Base-by-base conservation (phyloP, 257 asterid genomes). In the Penstemon barbatus region DNA sequence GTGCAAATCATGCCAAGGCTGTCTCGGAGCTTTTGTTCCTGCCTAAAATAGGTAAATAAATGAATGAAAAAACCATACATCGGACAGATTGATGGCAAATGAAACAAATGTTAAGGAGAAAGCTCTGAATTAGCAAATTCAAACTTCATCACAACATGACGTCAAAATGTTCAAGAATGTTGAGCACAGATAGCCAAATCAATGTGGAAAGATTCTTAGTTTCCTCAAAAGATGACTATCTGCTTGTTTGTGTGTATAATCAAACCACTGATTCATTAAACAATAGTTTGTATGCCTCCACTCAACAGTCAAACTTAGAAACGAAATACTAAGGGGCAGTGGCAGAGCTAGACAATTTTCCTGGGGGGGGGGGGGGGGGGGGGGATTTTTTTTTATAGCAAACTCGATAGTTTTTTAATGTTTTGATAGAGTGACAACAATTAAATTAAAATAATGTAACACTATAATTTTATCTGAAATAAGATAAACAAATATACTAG, bases 1-100 rank as follows among this genome's bases (percentile, higher is more conserved):
- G 82, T 93, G 98, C 75, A 93, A 73, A 74, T 93, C 98, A 84
- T 93, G 98, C 97, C 98, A 90, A 72, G 98, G 97, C 83, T 93
- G 79, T 79, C 98, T 86, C 0, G 98, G 98, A 72, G 94, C 97
- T 78, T 81, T 86, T 39, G 85, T 83, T 79, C 96, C 99, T 59
- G 62, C 77, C 96, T 88, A 66, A 43, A 45, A 71, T 46, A 65
- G 41, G 66, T 54, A 46, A 25, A 66, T 19, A 55, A 52, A 66
- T 18, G 61, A 57, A 53, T 19, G 6, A 46, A 72, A 65, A 67
- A 57, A 53, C 53, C 44, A 46, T 9, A 45, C 10, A 53, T 57
- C 37, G 68, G 11, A 43, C 39, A 42, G 12, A 66, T 40, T 18
- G 62, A 42, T 45, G 57, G 51, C 57, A 61, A 10, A 74, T 43